These are phyloP conservation scores for Raphanus sativus DNA, from an alignment of 345 rosid genomes.

Conservation along the genomic window DNA sequence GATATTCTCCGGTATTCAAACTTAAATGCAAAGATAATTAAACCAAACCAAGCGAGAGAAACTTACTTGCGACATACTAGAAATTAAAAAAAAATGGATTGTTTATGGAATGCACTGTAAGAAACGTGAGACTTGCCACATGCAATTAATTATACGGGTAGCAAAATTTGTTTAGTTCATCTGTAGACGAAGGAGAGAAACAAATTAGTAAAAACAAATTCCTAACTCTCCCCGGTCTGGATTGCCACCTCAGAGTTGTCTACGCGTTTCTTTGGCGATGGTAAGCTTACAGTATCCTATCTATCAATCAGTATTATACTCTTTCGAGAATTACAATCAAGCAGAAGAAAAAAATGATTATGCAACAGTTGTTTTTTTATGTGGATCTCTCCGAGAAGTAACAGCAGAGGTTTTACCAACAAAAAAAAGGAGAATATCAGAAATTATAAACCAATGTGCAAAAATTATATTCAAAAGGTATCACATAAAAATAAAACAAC, in stretches of 20 bases:
- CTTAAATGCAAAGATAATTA: not conserved
- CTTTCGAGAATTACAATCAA: no score
- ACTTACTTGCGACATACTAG: not conserved
- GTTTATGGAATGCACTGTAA: conserved; percentile 4
- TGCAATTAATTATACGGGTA: not conserved
- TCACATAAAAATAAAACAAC: no score
- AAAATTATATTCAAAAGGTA: no score
- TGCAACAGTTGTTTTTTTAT: no score
- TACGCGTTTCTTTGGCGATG: no score
- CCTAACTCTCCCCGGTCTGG: conserved; percentile 26
- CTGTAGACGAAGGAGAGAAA: not conserved
- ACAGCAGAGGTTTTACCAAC: no score
- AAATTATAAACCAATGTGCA: no score
- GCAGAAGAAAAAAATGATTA: no score
- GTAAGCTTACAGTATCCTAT: no score
- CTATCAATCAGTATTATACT: no score
- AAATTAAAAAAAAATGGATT: not conserved
- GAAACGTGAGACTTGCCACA: conserved; percentile 18
- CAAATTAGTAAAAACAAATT: conserved; percentile 9
- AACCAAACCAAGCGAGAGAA: not conserved
- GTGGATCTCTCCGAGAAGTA: no score
- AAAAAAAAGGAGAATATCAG: no score
- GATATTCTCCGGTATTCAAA: not conserved
- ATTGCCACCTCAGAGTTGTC: not conserved
- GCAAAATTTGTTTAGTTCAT: not conserved